Conservation (phyloP, 2,329 filamentous ascomycete species). For the Aspergillus puulaauensis region DNA sequence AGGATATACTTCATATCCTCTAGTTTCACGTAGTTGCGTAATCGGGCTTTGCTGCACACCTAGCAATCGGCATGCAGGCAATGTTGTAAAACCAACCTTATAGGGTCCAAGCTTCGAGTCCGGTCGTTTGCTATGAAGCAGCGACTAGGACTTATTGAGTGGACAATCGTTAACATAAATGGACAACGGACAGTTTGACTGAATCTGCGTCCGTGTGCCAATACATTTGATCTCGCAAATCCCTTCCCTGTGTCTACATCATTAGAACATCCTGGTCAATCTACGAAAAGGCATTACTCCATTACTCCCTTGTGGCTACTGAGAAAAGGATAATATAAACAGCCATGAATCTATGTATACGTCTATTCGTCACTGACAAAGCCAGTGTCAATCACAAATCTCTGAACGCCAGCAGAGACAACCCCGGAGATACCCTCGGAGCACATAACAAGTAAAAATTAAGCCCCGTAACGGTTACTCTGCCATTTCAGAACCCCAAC, state of each 20-base stretch:
- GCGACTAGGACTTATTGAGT: too few relatives aligned
- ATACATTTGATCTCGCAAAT: neutral
- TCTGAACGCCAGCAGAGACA: constrained; percentile 7
- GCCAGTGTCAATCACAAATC: neutral
- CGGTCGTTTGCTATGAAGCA: neutral
- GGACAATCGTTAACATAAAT: too few relatives aligned
- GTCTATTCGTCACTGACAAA: neutral
- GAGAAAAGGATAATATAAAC: neutral
- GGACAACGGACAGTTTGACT: too few relatives aligned
- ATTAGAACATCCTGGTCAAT: neutral
- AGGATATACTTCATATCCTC: neutral
- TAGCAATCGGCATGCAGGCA: neutral
- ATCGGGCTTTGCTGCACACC: neutral
- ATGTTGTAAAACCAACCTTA: neutral
- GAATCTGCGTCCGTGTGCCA: too few relatives aligned
- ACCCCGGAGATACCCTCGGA: neutral
- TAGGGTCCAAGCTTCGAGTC: neutral
- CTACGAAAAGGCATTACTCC: too few relatives aligned
- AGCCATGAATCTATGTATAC: constrained; percentile 6
- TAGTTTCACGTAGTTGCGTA: neutral
- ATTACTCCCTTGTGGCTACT: neutral
- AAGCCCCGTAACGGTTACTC: neutral
- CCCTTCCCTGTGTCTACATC: neutral
- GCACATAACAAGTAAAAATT: neutral
- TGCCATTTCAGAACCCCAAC: neutral